phyloP scores from a whole-genome alignment of 2,329 filamentous ascomycete species.

The Talaromyces sp. region DNA sequence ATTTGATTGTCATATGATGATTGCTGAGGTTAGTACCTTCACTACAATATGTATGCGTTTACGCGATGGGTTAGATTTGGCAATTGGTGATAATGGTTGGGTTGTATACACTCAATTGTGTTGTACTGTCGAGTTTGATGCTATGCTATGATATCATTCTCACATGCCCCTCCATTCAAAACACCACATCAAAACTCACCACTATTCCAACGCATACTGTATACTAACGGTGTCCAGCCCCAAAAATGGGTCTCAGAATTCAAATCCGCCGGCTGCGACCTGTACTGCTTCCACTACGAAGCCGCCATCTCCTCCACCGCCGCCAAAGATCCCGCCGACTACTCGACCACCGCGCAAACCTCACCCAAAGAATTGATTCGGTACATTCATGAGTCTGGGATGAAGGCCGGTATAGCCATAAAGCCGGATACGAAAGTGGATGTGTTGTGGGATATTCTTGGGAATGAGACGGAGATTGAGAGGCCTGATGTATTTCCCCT shows the following conservation, averaged over 20 bases:
- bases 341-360: slow-evolving; percentile 64
- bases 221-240: slow-evolving; percentile 36
- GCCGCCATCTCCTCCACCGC: slow-evolving; percentile 81
- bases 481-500: slow-evolving; percentile 74
- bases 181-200: neutral
- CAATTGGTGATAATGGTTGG: neutral
- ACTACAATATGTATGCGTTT: neutral
- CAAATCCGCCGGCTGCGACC: slow-evolving; percentile 86
- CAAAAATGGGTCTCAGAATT: slow-evolving; percentile 99
- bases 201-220: neutral
- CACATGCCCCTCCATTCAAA: neutral
- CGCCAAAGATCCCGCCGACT: slow-evolving; percentile 71
- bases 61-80: neutral
- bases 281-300: slow-evolving; percentile 99
- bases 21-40: slow-evolving; percentile 70
- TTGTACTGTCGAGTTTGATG: neutral
- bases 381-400: slow-evolving; percentile 84
- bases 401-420: slow-evolving; percentile 91
- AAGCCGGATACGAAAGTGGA: slow-evolving; percentile 90
- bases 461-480: slow-evolving; percentile 69
- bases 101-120: neutral
- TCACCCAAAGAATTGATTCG: slow-evolving; percentile 80
- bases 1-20: slow-evolving; percentile 99
- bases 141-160: neutral
- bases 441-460: slow-evolving; percentile 87